A percentile compares a stretch with the other conserved stretches of the same genome.
Evolutionary conservation across 768 basidiomycete species (phyloP).

Genomic region (Boletus edulis): DNA sequence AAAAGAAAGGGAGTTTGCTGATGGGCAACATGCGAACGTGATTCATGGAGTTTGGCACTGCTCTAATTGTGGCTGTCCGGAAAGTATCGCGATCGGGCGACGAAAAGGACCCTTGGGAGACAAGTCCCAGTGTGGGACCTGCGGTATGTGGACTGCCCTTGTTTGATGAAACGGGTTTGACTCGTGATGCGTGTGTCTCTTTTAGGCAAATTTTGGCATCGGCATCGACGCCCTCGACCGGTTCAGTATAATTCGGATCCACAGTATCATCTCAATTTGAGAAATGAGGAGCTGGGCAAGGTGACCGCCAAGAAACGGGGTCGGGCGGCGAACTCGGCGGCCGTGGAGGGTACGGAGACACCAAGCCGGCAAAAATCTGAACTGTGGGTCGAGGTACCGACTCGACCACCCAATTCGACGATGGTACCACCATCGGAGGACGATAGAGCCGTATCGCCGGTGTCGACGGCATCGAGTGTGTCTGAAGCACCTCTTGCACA

Average conservation of each 20-base stretch:
- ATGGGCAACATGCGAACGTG: conserved; percentile 78
- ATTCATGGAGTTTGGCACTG: conserved; percentile 93
- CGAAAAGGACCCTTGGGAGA: conserved; percentile 89
- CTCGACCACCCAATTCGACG: conserved; percentile 32
- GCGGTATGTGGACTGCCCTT: conserved; percentile 56
- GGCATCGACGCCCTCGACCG: conserved; percentile 77
- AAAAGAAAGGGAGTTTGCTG: conserved; percentile 79
- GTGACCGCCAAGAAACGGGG: conserved; percentile 51
- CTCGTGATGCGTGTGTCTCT: neutral
- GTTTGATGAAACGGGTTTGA: neutral
- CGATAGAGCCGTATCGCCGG: conserved; percentile 66
- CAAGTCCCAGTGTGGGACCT: conserved; percentile 89
- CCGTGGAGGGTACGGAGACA: conserved; percentile 48
- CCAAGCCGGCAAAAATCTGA: conserved; percentile 43
- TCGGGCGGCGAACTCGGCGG: conserved; percentile 24
- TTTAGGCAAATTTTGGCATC: conserved; percentile 86
- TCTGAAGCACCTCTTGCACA: conserved; percentile 76
- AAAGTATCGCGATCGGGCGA: conserved; percentile 78
- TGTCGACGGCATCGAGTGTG: conserved; percentile 69
- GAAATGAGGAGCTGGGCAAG: conserved; percentile 58
- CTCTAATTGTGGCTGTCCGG: conserved; percentile 91
- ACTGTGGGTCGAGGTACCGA: conserved; percentile 34
- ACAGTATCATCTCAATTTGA: conserved; percentile 61
- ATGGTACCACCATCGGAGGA: conserved; percentile 35
- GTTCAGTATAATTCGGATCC: conserved; percentile 77